Evolutionary conservation across 257 asterid genomes (phyloP), one percentile per base, ranked within the genome.

Genomic region (Solanum pimpinellifolium): DNA sequence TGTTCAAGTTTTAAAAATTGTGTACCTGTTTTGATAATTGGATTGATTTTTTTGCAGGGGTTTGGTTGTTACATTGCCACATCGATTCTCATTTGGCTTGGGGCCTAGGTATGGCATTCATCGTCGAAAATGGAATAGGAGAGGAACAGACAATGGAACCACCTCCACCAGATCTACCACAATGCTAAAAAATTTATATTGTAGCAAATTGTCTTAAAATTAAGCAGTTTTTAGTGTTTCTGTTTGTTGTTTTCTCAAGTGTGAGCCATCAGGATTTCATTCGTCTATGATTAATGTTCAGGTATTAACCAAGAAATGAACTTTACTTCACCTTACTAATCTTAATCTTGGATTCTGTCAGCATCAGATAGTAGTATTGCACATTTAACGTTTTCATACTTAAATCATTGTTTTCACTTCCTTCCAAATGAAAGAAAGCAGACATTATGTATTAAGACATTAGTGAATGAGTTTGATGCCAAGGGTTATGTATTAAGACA

Each of bases 61-160:
- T 93, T 72, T 94, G 97, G 96, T 41, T 94, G 82, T 44, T 94
- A 44, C 97, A 94, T 37, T 94, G 97, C 83, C 97, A 94, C 93
- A 93, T 93, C 85, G 97, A 94, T 88, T 89, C 95, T 20, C 97
- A 94, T 88, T 91, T 93, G 3, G 76, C 92, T 2, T 93, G 96
- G 96, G 97, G 97, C 11, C 88, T 94, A 76, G 95, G 49, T 1
- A 93, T 87, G 93, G 47, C 92, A 12, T 94, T 93, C 89, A 15
- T 94, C 75, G 97, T 94, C 49, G 96, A 90, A 85, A 92, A 93
- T 78, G 97, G 96, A 10, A 46, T 84, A 35, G 96, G 97, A 52
- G 46, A 77, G 70, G 75, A 86, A 41, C 93, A 93, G 75, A 52
- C 76, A 69, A 69, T 69, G 76, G 76, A 69, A 8, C 76, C 76